Base-by-base conservation (phyloP, 2,329 filamentous ascomycete genomes). In the Claviceps fusiformis region DNA sequence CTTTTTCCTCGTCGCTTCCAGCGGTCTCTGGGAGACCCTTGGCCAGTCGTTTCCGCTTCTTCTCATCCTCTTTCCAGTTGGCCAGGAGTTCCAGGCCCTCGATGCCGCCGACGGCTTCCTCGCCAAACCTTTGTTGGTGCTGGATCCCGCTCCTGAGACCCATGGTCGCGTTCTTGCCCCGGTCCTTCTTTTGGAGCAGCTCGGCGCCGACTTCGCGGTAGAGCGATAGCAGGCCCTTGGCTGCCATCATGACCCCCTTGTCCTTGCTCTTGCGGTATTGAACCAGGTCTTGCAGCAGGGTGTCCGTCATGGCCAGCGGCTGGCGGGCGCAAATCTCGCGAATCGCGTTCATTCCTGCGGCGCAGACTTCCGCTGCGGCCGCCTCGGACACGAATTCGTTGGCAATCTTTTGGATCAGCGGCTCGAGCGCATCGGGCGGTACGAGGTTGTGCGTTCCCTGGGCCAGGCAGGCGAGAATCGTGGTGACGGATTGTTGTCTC, bases 181-280 rank as follows among this genome's bases (percentile, higher is more conserved):
- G 82, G 67, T 96, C 93, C 65, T 87, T 83, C 76, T 89, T 95
- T 70, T 86, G 86, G 57, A 98, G 74, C 73, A 97, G 80, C 61
- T 95, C 88, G 0, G 93, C 89, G 41, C 86, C 90, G 15, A 95
- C 87, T 65, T 97, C 91, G 62, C 93, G 79, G 74, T 95, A 98
- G 6, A 98, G 76, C 29, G 89, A 89, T 46, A 98, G 75, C 7
- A 98, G 75, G 59, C 93, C 92, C 68, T 93, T 92, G 15, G 92
- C 90, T 8, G 93, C 93, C 93, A 98, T 97, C 81, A 95, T 91
- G n/a, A 93, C 88, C 57, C 92, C 91, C 75, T 97, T 98, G 67
- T 98, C 93, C 68, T 98, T 98, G 67, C 89, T 95, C 75, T 95
- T 95, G 58, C 89, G 82, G 72, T 98, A 97, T 75, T 93, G 87